Conservation (phyloP, 306 rosid species). For the Rubus idaeus region DNA sequence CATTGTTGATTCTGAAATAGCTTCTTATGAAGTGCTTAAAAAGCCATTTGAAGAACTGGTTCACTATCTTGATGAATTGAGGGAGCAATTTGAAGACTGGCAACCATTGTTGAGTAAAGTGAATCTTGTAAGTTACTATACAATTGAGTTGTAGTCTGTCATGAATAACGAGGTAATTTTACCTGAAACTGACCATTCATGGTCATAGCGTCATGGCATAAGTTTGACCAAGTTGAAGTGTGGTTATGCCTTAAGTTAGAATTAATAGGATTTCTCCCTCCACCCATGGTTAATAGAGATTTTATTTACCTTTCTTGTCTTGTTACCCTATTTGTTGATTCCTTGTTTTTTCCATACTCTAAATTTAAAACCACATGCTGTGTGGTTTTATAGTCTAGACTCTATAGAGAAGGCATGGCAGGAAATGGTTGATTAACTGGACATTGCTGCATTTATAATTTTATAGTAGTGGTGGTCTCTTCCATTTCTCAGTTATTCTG, state of each 20-base stretch:
- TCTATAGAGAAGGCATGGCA: not conserved
- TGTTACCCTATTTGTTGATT: not conserved
- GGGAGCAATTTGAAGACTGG: conserved; percentile 72
- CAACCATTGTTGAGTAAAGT: conserved; percentile 84
- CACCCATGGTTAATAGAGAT: not conserved
- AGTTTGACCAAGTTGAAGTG: conserved; percentile 9
- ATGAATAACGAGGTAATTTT: not conserved
- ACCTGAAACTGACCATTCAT: conserved; percentile 19
- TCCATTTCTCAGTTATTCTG: conserved; percentile 5
- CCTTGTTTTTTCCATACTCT: not conserved
- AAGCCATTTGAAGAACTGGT: conserved; percentile 65
- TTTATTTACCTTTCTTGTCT: not conserved
- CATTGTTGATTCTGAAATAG: conserved; percentile 59
- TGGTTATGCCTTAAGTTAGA: conserved; percentile 11
- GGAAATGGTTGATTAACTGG: conserved; percentile 5
- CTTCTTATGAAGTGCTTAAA: conserved; percentile 61
- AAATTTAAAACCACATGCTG: not conserved
- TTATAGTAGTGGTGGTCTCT: not conserved
- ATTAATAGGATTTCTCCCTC: not conserved
- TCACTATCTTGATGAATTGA: conserved; percentile 64
- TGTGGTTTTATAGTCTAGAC: conserved; percentile 10
- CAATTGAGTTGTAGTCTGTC: conserved; percentile 15
- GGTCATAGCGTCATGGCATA: conserved; percentile 16
- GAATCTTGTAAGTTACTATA: conserved; percentile 75
- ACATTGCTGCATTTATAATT: not conserved